phyloP scores from a whole-genome alignment of 192 early-diverging fungal species.

The Linnemannia schmuckeri region DNA sequence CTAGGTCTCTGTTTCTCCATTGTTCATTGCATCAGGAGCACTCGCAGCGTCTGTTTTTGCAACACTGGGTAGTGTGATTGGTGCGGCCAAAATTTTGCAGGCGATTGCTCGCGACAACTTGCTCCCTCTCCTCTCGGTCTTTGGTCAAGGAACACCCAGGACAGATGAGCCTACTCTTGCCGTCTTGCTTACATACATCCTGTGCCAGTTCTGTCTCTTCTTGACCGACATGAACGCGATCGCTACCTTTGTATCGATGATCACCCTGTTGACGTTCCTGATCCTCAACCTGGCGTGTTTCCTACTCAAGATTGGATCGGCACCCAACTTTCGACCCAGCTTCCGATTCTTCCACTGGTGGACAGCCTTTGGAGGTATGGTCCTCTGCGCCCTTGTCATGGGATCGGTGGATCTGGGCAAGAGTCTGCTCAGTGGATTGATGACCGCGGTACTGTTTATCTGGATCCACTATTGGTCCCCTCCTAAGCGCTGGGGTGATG shows the following conservation, averaged over 20 bases:
- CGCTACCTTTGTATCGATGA: constrained; percentile 75
- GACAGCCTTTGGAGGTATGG: constrained; percentile 70
- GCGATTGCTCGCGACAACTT: constrained; percentile 77
- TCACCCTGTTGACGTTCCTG: constrained; percentile 72
- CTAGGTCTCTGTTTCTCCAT: constrained; percentile 66
- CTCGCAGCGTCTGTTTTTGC: constrained; percentile 73
- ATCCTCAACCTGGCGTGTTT: constrained; percentile 76
- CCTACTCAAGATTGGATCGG: constrained; percentile 72
- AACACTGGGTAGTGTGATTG: constrained; percentile 69
- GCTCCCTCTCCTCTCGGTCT: constrained; percentile 61
- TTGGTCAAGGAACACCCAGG: constrained; percentile 54
- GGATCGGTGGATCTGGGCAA: constrained; percentile 65
- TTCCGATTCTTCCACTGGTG: constrained; percentile 77
- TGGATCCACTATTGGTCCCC: constrained; percentile 75
- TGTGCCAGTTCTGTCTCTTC: constrained; percentile 70
- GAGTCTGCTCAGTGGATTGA: constrained; percentile 62
- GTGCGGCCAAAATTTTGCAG: constrained; percentile 74
- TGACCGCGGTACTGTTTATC: constrained; percentile 69
- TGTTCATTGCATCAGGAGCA: constrained; percentile 68
- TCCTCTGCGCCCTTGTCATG: constrained; percentile 68
- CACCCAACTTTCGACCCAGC: constrained; percentile 78
- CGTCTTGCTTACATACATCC: constrained; percentile 57
- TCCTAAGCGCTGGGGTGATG: constrained; percentile 80
- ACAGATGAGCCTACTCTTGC: constrained; percentile 58
- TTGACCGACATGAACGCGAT: constrained; percentile 74